These are phyloP conservation scores for Oryza meridionalis DNA, from an alignment of 176 grass and related monocot species.

Conservation along the genomic window DNA sequence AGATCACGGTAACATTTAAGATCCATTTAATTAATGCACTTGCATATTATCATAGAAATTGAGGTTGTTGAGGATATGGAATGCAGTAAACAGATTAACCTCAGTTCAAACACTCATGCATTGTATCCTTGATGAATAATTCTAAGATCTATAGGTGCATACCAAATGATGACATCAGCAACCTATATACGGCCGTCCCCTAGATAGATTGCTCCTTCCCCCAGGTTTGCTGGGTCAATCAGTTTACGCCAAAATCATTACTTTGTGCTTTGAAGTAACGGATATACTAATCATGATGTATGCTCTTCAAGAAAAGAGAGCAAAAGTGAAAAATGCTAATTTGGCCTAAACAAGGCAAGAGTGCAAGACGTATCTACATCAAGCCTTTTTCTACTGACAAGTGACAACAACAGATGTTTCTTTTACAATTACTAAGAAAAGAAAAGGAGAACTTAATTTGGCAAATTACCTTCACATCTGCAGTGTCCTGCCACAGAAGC, in stretches of 20 bases:
- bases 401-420: not conserved
- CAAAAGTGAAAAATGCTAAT: not conserved
- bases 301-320: constrained; percentile 24
- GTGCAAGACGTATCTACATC: not conserved
- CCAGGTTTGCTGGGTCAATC: constrained; percentile 32
- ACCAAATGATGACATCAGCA: not conserved
- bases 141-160: too few species aligned
- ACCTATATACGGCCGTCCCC: not conserved
- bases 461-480: not conserved
- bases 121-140: too few species aligned
- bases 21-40: too few species aligned
- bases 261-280: constrained; percentile 14
- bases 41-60: not conserved
- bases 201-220: constrained; percentile 18
- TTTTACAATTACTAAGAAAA: not conserved
- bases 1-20: too few species aligned
- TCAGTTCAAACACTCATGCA: not conserved
- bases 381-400: not conserved
- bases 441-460: not conserved
- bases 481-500: constrained; percentile 18
- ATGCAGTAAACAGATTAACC: not conserved
- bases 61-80: too few species aligned
- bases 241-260: constrained; percentile 8
- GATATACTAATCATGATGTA: not conserved
- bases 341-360: not conserved